A percentile compares a stretch with the other conserved stretches of the same genome.
Conservation (phyloP, 2,329 filamentous ascomycete genomes). For the Claviceps sp. region DNA sequence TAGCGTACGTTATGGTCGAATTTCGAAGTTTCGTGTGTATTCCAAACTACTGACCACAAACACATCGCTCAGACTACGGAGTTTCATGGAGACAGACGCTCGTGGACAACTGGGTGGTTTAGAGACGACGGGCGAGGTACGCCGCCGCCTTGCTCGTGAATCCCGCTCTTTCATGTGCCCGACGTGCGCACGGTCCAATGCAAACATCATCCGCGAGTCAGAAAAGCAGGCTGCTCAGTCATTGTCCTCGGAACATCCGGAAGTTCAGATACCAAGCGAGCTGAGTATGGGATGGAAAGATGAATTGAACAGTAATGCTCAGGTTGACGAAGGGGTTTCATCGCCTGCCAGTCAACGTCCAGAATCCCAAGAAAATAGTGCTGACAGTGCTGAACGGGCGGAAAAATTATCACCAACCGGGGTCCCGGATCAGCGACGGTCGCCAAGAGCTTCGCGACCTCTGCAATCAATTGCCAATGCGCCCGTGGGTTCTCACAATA, state of each 20-base stretch:
- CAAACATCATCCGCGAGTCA: slow-evolving; percentile 59
- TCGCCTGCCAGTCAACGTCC: background rate
- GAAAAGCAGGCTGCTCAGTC: slow-evolving; percentile 39
- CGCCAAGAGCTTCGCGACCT: background rate
- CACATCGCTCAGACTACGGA: slow-evolving; percentile 42
- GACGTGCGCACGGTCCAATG: slow-evolving; percentile 57
- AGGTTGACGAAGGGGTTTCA: background rate
- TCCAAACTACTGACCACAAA: background rate
- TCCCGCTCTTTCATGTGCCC: slow-evolving; percentile 55
- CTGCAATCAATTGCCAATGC: background rate
- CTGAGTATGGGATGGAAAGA: slow-evolving; percentile 59
- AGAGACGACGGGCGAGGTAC: slow-evolving; percentile 56
- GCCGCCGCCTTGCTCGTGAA: slow-evolving; percentile 55
- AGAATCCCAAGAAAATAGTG: slow-evolving; percentile 16
- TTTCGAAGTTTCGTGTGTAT: too few species aligned
- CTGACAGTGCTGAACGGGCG: slow-evolving; percentile 33
- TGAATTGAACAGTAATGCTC: slow-evolving; percentile 39
- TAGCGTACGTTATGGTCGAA: slow-evolving; percentile 29
- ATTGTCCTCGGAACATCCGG: slow-evolving; percentile 19
- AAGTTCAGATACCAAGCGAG: slow-evolving; percentile 39
- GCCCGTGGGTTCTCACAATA: background rate
- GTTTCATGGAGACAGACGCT: slow-evolving; percentile 87
- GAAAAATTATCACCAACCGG: slow-evolving; percentile 46
- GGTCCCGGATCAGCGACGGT: slow-evolving; percentile 9
- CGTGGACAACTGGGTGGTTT: slow-evolving; percentile 83